A percentile compares a stretch with the other conserved stretches of the same genome.
phyloP scores from a whole-genome alignment of 495 filamentous ascomycete species.

The Tuber calosporum region DNA sequence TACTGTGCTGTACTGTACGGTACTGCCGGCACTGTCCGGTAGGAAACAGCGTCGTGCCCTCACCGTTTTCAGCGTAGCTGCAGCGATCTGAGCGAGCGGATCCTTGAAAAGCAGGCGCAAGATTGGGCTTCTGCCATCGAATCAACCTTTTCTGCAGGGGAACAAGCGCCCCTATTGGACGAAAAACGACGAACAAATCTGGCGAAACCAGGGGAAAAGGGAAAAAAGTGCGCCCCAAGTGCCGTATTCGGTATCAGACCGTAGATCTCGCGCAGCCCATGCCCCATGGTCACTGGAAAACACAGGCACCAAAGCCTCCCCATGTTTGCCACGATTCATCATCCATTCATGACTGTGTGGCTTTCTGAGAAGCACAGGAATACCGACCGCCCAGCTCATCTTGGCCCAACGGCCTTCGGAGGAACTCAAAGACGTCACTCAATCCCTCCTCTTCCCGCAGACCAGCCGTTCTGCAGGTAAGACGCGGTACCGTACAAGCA shows the following conservation, averaged over 20 bases:
- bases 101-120: background rate
- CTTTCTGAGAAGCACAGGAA: background rate
- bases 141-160: background rate
- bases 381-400: background rate
- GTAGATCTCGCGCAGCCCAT: background rate
- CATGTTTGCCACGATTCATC: background rate
- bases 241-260: background rate
- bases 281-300: background rate
- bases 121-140: background rate
- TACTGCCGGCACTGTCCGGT: background rate
- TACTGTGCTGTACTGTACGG: no score
- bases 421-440: constrained; percentile 2
- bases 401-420: background rate
- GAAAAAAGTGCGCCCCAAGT: background rate
- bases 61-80: background rate
- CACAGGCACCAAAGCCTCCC: background rate
- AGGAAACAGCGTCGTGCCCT: background rate
- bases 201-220: background rate
- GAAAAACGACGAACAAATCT: background rate
- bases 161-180: background rate
- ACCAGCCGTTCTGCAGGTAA: background rate
- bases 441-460: background rate
- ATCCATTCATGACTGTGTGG: background rate
- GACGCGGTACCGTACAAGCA: background rate
- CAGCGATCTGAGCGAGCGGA: background rate